Evolutionary conservation across 192 early-diverging fungal genomes (phyloP).

Genomic region (Coemansia sp.): DNA sequence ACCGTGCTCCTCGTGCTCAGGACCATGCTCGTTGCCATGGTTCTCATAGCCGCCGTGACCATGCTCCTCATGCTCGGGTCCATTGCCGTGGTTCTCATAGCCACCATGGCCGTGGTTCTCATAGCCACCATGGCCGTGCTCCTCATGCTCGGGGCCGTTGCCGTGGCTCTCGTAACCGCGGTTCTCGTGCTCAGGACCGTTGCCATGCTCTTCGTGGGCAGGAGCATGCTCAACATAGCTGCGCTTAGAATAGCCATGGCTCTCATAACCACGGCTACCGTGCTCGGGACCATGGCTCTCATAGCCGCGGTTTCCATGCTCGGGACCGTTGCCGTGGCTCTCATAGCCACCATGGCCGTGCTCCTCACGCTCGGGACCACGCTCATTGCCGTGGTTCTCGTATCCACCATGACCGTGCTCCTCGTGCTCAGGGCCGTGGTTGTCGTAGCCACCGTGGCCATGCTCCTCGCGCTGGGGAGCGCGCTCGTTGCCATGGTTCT

Average conservation of each 20-base stretch:
- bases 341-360: constrained; percentile 5
- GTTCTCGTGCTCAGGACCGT: neutral
- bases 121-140: neutral
- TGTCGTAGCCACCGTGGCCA: constrained; percentile 6
- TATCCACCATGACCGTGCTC: neutral
- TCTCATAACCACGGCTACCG: constrained; percentile 3
- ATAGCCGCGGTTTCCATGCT: constrained; percentile 3
- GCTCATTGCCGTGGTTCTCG: constrained; percentile 1
- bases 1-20: neutral
- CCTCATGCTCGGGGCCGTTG: constrained; percentile 7
- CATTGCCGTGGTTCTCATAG: constrained; percentile 11
- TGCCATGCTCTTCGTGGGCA: constrained; percentile 7
- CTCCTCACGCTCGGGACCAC: neutral
- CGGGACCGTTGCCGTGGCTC: constrained; percentile 6
- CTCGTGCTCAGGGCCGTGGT: constrained; percentile 18
- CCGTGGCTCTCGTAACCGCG: neutral
- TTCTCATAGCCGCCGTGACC: neutral
- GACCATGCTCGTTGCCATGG: neutral
- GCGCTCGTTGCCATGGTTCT: neutral
- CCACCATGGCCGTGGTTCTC: neutral
- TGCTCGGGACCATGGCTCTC: neutral
- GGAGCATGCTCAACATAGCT: neutral
- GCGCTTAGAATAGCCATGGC: neutral
- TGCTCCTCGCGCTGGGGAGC: neutral
- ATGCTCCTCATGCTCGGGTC: constrained; percentile 4